Evolutionary conservation across 768 basidiomycete species (phyloP).

Genomic region (Hemileccinum rubropunctum): DNA sequence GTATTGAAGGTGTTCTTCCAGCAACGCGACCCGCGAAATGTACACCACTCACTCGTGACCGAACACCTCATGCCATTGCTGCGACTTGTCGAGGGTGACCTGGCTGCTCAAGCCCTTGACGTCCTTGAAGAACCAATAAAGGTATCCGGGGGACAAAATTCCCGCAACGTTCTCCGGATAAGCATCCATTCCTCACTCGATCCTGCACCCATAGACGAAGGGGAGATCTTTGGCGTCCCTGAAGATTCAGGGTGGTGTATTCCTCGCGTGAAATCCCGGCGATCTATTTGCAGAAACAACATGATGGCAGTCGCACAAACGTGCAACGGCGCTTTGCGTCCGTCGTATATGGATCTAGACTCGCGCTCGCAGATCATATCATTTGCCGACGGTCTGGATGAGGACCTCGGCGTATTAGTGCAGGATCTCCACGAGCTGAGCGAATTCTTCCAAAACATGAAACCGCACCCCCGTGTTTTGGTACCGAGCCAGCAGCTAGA

Average conservation of each 20-base stretch:
- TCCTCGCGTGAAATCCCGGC: slow-evolving; percentile 58
- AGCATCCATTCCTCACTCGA: slow-evolving; percentile 67
- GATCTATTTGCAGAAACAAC: slow-evolving; percentile 68
- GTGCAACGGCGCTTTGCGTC: slow-evolving; percentile 65
- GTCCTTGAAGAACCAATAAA: slow-evolving; percentile 90
- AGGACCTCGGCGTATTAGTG: slow-evolving; percentile 75
- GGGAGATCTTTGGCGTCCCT: slow-evolving; percentile 79
- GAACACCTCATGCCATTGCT: slow-evolving; percentile 91
- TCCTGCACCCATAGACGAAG: slow-evolving; percentile 48
- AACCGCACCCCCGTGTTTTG: slow-evolving; percentile 33
- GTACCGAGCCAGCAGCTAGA: slow-evolving; percentile 62
- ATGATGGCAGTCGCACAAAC: slow-evolving; percentile 85
- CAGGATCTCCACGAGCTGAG: slow-evolving; percentile 76
- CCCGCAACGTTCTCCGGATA: slow-evolving; percentile 88
- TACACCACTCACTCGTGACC: slow-evolving; percentile 72
- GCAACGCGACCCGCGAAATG: slow-evolving; percentile 73
- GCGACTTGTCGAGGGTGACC: slow-evolving; percentile 82
- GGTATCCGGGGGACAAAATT: slow-evolving; percentile 72
- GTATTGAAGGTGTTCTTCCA: slow-evolving; percentile 88
- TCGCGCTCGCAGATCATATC: slow-evolving; percentile 43
- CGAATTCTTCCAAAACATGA: slow-evolving; percentile 61
- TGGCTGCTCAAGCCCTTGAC: slow-evolving; percentile 82
- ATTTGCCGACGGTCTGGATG: slow-evolving; percentile 41
- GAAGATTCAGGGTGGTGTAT: slow-evolving; percentile 87
- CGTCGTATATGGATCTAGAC: slow-evolving; percentile 72